Conservation (phyloP, 495 filamentous ascomycete genomes). For the Penicilliopsis zonata region DNA sequence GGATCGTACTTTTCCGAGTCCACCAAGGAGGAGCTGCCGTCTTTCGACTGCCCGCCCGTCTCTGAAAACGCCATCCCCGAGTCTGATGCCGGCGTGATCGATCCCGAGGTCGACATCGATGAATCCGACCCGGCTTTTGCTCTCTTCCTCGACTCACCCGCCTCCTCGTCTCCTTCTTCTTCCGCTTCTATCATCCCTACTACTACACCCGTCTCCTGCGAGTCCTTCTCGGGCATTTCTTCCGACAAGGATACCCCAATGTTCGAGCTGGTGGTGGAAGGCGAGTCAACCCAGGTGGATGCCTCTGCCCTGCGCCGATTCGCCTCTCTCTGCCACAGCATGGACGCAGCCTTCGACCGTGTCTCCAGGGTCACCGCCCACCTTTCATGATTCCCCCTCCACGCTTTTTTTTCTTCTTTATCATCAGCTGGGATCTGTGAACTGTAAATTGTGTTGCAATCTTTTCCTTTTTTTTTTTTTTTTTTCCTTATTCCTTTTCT, state of each 20-base stretch:
- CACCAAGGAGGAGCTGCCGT: constrained; percentile 39
- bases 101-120: constrained; percentile 41
- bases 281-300: constrained; percentile 25
- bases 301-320: constrained; percentile 25
- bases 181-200: constrained; percentile 1
- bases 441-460: no score
- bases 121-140: constrained; percentile 47
- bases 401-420: no score
- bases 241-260: constrained; percentile 44
- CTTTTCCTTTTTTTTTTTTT: no score
- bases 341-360: constrained; percentile 38
- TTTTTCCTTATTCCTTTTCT: no score
- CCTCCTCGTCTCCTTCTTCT: constrained; percentile 1
- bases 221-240: constrained; percentile 42
- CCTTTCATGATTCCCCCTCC: constrained; percentile 29
- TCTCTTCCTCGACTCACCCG: constrained; percentile 41
- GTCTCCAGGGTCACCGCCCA: constrained; percentile 34
- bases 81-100: constrained; percentile 18
- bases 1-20: constrained; percentile 17
- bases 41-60: constrained; percentile 31
- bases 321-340: constrained; percentile 32
- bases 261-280: constrained; percentile 47
- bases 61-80: constrained; percentile 17
- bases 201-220: constrained; percentile 5
- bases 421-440: no score